Percentiles rank a stretch among this genome's conserved stretches.
phyloP scores from a whole-genome alignment of 768 basidiomycete genomes.

The Paxillus ammoniavirescens region DNA sequence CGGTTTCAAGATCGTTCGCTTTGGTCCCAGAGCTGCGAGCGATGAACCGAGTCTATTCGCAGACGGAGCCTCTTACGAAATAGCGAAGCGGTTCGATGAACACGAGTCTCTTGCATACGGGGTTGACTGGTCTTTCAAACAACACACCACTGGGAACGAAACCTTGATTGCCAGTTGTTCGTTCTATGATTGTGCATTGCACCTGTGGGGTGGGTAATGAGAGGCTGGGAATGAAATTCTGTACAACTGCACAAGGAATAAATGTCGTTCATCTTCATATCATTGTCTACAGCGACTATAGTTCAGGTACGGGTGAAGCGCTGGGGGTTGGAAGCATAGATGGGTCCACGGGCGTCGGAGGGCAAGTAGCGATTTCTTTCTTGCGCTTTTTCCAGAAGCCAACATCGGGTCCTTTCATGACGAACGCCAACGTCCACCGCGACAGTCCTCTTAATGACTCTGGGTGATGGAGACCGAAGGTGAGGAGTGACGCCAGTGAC shows the following conservation, averaged over 20 bases:
- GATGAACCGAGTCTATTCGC: slow-evolving; percentile 2
- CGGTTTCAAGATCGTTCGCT: slow-evolving; percentile 78
- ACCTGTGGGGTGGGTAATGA: slow-evolving; percentile 71
- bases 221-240: not conserved
- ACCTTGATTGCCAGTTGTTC: slow-evolving; percentile 84
- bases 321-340: not conserved
- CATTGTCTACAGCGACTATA: not conserved
- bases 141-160: slow-evolving; percentile 23
- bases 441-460: slow-evolving; percentile 71
- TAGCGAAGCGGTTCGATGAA: slow-evolving; percentile 62
- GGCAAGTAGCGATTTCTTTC: slow-evolving; percentile 7
- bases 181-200: slow-evolving; percentile 89
- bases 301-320: not conserved
- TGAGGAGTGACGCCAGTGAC: slow-evolving; percentile 65
- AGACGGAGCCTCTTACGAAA: slow-evolving; percentile 29
- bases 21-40: slow-evolving; percentile 10
- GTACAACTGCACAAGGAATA: not conserved
- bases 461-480: slow-evolving; percentile 59
- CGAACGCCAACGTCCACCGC: slow-evolving; percentile 66
- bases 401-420: slow-evolving; percentile 58
- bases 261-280: not conserved
- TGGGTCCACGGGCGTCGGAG: slow-evolving; percentile 9
- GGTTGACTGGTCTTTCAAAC: slow-evolving; percentile 76
- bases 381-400: slow-evolving; percentile 48
- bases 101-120: slow-evolving; percentile 91